phyloP scores from a whole-genome alignment of 192 early-diverging fungal genomes.

The Backusella westeae region DNA sequence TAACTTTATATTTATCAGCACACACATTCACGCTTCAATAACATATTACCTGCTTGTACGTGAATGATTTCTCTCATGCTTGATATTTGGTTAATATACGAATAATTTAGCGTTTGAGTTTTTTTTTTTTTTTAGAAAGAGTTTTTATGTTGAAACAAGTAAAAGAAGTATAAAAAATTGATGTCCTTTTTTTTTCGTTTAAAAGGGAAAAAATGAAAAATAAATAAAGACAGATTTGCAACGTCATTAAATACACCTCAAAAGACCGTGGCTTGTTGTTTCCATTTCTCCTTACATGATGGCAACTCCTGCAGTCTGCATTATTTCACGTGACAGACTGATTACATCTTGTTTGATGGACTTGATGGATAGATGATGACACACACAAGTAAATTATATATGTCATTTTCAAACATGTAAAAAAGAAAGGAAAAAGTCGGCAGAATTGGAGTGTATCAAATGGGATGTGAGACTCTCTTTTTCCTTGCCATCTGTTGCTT shows the following conservation, averaged over 20 bases:
- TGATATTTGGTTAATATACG: background rate
- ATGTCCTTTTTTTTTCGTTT: background rate
- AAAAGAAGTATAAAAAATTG: constrained; percentile 8
- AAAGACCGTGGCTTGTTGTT: constrained; percentile 1
- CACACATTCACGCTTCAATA: background rate
- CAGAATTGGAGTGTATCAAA: background rate
- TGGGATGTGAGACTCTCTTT: background rate
- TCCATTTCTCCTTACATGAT: background rate
- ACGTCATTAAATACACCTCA: background rate
- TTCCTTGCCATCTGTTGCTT: background rate
- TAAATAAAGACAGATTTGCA: background rate
- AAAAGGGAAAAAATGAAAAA: constrained; percentile 8
- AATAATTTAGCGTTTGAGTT: background rate
- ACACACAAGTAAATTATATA: background rate
- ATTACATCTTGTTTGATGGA: background rate
- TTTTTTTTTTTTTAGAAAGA: background rate
- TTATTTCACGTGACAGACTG: background rate
- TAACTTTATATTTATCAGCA: background rate
- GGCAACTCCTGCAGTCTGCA: background rate
- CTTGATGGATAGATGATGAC: background rate
- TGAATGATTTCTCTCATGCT: constrained; percentile 42
- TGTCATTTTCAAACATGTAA: background rate
- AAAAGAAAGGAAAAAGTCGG: background rate
- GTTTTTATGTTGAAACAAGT: background rate
- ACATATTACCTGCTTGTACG: constrained; percentile 32